Conservation (phyloP, 495 filamentous ascomycete genomes). For the Xylaria flabelliformis region DNA sequence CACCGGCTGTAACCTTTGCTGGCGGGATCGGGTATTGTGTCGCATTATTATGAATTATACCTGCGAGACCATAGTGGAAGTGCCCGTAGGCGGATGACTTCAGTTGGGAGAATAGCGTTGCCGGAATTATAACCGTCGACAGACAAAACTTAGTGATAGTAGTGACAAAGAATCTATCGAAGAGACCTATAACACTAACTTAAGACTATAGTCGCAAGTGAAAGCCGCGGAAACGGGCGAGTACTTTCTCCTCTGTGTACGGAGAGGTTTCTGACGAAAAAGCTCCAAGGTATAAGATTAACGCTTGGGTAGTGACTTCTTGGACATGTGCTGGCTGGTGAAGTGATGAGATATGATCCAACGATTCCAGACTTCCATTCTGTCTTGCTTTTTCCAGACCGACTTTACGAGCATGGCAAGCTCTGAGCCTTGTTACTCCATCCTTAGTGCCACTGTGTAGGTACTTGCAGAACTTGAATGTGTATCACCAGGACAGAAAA, state of each 20-base stretch:
- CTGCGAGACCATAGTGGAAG: neutral
- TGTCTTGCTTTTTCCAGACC: neutral
- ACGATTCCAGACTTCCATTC: neutral
- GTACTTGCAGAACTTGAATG: neutral
- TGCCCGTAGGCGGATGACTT: neutral
- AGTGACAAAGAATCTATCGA: neutral
- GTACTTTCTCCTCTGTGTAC: neutral
- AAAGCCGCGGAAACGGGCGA: neutral
- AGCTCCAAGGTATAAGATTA: neutral
- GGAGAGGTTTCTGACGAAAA: neutral
- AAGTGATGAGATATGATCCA: neutral
- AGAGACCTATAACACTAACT: neutral
- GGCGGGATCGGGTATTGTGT: neutral
- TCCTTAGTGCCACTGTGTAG: neutral
- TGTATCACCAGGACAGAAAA: neutral
- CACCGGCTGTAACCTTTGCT: neutral
- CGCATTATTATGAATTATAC: neutral
- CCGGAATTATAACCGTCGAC: neutral
- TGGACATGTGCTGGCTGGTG: neutral
- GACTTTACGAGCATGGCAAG: neutral
- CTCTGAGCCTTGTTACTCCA: neutral
- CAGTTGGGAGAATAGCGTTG: neutral
- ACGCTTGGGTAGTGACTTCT: neutral
- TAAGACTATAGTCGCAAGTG: neutral
- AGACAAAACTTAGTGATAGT: neutral